Evolutionary conservation across 768 basidiomycete genomes (phyloP), one percentile per base, ranked within the genome.

Genomic region (Boletellus ananiceps): DNA sequence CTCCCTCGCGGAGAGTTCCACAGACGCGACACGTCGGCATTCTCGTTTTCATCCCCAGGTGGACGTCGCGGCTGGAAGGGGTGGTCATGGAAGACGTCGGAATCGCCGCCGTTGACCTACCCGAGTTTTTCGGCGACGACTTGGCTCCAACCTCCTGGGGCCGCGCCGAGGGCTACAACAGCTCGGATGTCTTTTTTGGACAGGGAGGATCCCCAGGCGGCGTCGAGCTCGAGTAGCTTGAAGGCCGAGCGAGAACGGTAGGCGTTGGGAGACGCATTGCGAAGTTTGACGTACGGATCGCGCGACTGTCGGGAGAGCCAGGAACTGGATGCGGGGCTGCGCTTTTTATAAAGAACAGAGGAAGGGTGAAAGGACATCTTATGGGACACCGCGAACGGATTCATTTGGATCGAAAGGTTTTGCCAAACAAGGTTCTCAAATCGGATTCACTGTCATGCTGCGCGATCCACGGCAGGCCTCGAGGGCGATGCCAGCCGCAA

Each of bases 61-160:
- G 8, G 46, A 12, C 41, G 34, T 21, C 8, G 23, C 5, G 29
- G 7, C 8, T 2, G 8, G 29, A 29, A 29, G 29, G 29, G 5
- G 23, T 25, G 23, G 4, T 25, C 23, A 7, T 25, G 6, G 23
- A 25, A 9, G 29, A 9, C 29, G 29, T 29, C 29, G 7, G 11
- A 7, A 29, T 29, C 29, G 8, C 11, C 29, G 29, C 29, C 34
- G 23, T 58, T 51, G 29, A 55, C 57, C 75, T 78, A 81, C 3
- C 83, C 82, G n/a, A 89, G 62, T 48, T 79, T 77, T 29, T 72
- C 73, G 0, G 81, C 77, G 13, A 81, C 83, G 11, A 93, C 93
- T 62, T 96, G 93, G 43, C 86, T 87, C 94, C 95, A 98, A 0
- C 92, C 92, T 0, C 93, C 93, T 0, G 94, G 95, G 0, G 93